A percentile compares a stretch with the other conserved stretches of the same genome.
These are phyloP conservation scores for Diaporthe vexans DNA, from an alignment of 2,329 filamentous ascomycete genomes.

Conservation along the genomic window DNA sequence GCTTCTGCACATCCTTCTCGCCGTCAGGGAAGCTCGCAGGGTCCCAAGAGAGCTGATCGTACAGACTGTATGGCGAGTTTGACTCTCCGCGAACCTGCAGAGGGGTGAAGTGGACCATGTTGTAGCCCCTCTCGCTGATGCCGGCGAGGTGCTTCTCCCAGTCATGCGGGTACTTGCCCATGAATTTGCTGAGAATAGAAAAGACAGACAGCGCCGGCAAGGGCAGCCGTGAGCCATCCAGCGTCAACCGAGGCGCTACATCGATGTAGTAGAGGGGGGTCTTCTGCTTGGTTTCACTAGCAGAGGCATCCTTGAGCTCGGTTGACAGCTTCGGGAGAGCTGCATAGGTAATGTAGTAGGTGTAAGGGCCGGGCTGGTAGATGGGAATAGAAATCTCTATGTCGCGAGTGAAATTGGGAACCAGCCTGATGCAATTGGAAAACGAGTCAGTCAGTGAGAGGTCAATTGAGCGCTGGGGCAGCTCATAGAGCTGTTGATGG, in stretches of 20 bases:
- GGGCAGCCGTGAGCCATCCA: constrained; percentile 82
- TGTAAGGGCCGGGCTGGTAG: constrained; percentile 85
- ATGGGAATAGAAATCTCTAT: constrained; percentile 93
- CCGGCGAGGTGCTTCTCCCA: constrained; percentile 92
- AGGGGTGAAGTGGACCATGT: constrained; percentile 99
- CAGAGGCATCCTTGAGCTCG: constrained; percentile 60
- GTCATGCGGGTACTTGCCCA: constrained; percentile 90
- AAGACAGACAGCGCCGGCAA: constrained; percentile 91
- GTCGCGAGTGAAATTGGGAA: constrained; percentile 92
- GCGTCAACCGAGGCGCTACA: constrained; percentile 83
- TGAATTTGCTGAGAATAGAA: constrained; percentile 97
- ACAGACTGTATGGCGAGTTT: constrained; percentile 97
- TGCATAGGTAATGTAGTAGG: constrained; percentile 93
- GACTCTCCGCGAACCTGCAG: constrained; percentile 89
- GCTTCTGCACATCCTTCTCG: constrained; percentile 81
- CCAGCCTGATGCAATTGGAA: constrained; percentile 70
- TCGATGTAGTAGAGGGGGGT: constrained; percentile 93
- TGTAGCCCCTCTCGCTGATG: constrained; percentile 93
- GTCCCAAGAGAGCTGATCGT: constrained; percentile 92
- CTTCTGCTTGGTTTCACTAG: constrained; percentile 69
- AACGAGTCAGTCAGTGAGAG: constrained; percentile 37
- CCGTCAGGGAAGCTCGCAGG: constrained; percentile 84
- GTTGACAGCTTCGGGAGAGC: constrained; percentile 85
- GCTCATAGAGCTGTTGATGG: background rate
- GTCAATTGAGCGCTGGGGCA: constrained; percentile 19